phyloP scores from a whole-genome alignment of 2,329 filamentous ascomycete genomes.

The Leptographium wingfieldii region DNA sequence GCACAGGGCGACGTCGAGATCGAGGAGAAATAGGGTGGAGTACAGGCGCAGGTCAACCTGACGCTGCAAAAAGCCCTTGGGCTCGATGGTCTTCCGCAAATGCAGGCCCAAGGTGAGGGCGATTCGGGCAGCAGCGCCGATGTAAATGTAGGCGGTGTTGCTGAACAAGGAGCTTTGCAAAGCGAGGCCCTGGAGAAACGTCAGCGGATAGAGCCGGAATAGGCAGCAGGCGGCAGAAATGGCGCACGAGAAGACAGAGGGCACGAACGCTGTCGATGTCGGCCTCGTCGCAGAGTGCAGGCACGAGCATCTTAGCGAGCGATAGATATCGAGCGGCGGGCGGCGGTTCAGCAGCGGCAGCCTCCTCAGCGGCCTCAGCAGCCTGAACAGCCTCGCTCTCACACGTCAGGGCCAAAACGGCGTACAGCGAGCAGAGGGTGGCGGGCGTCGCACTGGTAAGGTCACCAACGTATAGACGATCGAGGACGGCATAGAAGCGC shows the following conservation, averaged over 20 bases:
- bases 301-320: constrained; percentile 15
- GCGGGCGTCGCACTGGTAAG: constrained; percentile 13
- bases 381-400: constrained; percentile 14
- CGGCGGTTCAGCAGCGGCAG: constrained; percentile 5
- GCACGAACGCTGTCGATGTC: constrained; percentile 17
- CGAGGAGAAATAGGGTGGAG: constrained; percentile 16
- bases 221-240: neutral
- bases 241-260: constrained; percentile 14
- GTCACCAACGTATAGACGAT: constrained; percentile 16
- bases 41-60: constrained; percentile 16
- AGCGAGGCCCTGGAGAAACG: constrained; percentile 10
- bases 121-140: constrained; percentile 16
- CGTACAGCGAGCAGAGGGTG: constrained; percentile 16
- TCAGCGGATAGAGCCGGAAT: neutral
- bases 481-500: constrained; percentile 15
- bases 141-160: constrained; percentile 17
- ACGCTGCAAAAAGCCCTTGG: constrained; percentile 14
- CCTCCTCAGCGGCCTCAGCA: neutral
- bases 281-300: constrained; percentile 15
- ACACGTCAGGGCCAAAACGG: constrained; percentile 16
- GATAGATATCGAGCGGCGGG: constrained; percentile 14
- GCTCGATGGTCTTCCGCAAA: constrained; percentile 12
- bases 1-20: constrained; percentile 15
- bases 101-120: constrained; percentile 16
- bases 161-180: constrained; percentile 15